These are phyloP conservation scores for Xanthoparmelia taractica DNA, from an alignment of 495 filamentous ascomycete species.

Conservation along the genomic window DNA sequence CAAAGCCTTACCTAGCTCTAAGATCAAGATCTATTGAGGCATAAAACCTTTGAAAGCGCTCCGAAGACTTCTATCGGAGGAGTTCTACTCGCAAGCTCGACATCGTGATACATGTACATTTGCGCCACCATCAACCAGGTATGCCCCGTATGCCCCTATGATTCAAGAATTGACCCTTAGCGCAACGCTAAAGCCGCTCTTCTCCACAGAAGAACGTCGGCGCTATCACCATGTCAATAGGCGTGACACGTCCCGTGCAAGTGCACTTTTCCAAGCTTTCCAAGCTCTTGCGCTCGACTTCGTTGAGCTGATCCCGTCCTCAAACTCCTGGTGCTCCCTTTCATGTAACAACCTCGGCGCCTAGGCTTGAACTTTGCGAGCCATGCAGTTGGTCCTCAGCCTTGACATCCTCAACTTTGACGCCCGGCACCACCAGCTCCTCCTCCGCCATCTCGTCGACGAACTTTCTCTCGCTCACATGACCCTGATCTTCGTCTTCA, in stretches of 20 bases:
- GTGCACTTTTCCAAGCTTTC: neutral
- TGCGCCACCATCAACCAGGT: no score
- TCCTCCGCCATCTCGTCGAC: conserved; percentile 57
- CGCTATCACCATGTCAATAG: neutral
- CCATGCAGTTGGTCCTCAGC: conserved; percentile 28
- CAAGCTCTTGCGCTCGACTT: neutral
- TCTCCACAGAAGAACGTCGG: neutral
- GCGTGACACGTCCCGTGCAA: neutral
- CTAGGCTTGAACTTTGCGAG: conserved; percentile 27
- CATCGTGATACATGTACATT: no score
- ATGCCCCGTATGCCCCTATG: no score
- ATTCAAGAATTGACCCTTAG: no score
- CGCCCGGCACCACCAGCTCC: conserved; percentile 70
- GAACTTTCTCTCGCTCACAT: conserved; percentile 91
- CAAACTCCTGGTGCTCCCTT: neutral
- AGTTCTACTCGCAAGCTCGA: no score
- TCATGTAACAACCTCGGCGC: conserved; percentile 27
- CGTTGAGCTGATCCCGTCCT: neutral
- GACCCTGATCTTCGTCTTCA: conserved; percentile 44
- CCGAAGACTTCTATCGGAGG: no score
- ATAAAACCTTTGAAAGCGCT: no score
- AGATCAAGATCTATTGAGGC: no score
- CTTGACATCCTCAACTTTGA: conserved; percentile 26
- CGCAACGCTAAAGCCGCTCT: neutral
- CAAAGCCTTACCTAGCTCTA: no score